Evolutionary conservation across 768 basidiomycete species (phyloP).

Genomic region (Austroboletus festivus): DNA sequence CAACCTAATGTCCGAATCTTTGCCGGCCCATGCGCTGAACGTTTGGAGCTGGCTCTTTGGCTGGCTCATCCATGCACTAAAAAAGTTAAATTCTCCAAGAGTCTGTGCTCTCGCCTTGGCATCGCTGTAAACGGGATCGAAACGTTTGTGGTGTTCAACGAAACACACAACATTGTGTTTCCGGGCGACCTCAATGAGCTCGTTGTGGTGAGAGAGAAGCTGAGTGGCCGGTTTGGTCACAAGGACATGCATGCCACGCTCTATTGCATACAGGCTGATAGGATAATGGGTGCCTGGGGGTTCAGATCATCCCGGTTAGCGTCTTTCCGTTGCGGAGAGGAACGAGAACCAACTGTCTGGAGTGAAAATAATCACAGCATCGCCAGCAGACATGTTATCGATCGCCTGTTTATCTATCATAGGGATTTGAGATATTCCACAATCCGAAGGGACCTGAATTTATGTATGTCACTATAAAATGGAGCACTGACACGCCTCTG

Average conservation of each 20-base stretch:
- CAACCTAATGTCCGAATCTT: slow-evolving; percentile 88
- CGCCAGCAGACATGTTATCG: slow-evolving; percentile 70
- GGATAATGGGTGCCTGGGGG: slow-evolving; percentile 72
- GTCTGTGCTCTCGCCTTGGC: slow-evolving; percentile 72
- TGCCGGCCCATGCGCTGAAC: slow-evolving; percentile 93
- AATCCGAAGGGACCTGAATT: too few relatives aligned
- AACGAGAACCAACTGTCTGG: slow-evolving; percentile 66
- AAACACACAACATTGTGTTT: slow-evolving; percentile 83
- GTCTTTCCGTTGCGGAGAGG: not conserved
- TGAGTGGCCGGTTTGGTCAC: slow-evolving; percentile 93
- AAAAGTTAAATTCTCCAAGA: slow-evolving; percentile 92
- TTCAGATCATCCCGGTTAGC: not conserved
- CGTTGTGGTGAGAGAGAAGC: slow-evolving; percentile 76
- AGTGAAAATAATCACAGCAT: slow-evolving; percentile 91
- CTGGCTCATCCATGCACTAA: slow-evolving; percentile 97
- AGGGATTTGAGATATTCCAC: not conserved
- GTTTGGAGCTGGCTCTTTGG: slow-evolving; percentile 94
- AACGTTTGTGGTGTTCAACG: slow-evolving; percentile 93
- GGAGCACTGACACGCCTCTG: slow-evolving; percentile 73
- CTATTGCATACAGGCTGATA: slow-evolving; percentile 84
- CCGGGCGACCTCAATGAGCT: slow-evolving; percentile 70
- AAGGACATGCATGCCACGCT: slow-evolving; percentile 82
- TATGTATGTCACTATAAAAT: too few relatives aligned
- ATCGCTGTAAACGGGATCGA: slow-evolving; percentile 91
- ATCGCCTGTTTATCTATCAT: slow-evolving; percentile 80